phyloP scores from a whole-genome alignment of 805 yeast species.

The Metschnikowia colocasiae region DNA sequence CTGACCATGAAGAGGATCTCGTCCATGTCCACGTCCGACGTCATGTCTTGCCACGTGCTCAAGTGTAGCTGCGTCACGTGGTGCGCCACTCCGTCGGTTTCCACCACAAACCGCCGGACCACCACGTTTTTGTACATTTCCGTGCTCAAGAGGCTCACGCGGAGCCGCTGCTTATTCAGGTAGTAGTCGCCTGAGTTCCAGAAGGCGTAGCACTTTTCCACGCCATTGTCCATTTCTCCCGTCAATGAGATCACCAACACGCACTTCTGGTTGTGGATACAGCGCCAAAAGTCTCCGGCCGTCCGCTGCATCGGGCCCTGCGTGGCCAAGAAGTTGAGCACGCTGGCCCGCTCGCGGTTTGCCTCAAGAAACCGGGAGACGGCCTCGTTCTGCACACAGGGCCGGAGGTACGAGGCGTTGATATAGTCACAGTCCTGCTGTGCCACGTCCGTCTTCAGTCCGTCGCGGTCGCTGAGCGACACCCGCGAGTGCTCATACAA shows the following conservation, averaged over 20 bases:
- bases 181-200: slow-evolving; percentile 64
- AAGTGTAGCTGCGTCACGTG: slow-evolving; percentile 72
- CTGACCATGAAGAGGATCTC: slow-evolving; percentile 51
- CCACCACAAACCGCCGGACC: slow-evolving; percentile 17
- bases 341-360: background rate
- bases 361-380: background rate
- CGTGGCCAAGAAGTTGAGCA: slow-evolving; percentile 63
- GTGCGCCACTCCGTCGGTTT: slow-evolving; percentile 23
- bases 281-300: slow-evolving; percentile 79
- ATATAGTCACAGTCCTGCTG: slow-evolving; percentile 55
- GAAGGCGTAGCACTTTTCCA: slow-evolving; percentile 73
- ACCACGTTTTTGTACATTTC: slow-evolving; percentile 13
- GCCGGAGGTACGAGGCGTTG: slow-evolving; percentile 72
- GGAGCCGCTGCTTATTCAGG: slow-evolving; percentile 25
- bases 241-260: slow-evolving; percentile 74
- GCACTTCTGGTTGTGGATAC: slow-evolving; percentile 59
- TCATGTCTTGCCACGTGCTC: slow-evolving; percentile 81
- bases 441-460: slow-evolving; percentile 1
- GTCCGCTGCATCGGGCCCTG: slow-evolving; percentile 85
- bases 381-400: background rate
- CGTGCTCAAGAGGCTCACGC: slow-evolving; percentile 25
- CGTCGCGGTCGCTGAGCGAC: slow-evolving; percentile 8
- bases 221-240: slow-evolving; percentile 68
- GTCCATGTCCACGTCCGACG: slow-evolving; percentile 51
- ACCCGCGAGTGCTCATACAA: slow-evolving; percentile 20